A percentile compares a stretch with the other conserved stretches of the same genome.
phyloP scores from a whole-genome alignment of 129 eudicot species.

The Mikania micrantha region DNA sequence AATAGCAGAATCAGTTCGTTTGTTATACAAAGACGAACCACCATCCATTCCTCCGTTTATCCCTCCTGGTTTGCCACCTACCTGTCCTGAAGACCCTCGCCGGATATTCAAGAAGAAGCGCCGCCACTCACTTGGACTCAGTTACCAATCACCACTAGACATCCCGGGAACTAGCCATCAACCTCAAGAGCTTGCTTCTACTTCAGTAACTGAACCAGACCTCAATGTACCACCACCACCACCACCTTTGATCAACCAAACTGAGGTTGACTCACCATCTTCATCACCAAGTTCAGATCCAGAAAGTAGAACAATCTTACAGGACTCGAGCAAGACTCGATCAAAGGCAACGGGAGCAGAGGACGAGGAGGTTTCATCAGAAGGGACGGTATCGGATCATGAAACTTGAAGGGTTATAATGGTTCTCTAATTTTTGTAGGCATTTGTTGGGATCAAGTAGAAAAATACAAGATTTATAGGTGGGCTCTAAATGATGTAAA shows the following conservation, averaged over 20 bases:
- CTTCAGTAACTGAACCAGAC: conserved; percentile 44
- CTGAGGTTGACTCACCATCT: conserved; percentile 11
- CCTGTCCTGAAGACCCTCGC: conserved; percentile 70
- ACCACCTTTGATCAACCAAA: conserved; percentile 13
- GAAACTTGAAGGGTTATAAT: conserved; percentile 19
- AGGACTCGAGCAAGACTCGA: conserved; percentile 30
- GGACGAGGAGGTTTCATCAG: conserved; percentile 43
- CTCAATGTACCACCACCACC: conserved; percentile 23
- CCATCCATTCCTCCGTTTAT: conserved; percentile 76
- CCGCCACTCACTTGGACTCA: too few species aligned
- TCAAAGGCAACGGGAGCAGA: conserved; percentile 15
- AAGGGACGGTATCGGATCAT: conserved; percentile 46
- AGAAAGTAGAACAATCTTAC: conserved; percentile 6
- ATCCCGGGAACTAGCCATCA: conserved; percentile 32
- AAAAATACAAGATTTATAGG: not conserved
- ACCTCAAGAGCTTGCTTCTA: conserved; percentile 27
- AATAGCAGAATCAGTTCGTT: conserved; percentile 75
- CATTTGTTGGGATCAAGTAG: conserved; percentile 12
- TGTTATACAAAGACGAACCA: conserved; percentile 49
- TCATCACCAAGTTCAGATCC: conserved; percentile 18
- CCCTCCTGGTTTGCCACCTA: conserved; percentile 64
- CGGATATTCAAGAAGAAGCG: conserved; percentile 47
- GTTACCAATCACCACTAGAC: conserved; percentile 21
- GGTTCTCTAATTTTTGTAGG: conserved; percentile 23
- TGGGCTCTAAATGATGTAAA: not conserved